These are phyloP conservation scores for Melanogaster broomeanus DNA, from an alignment of 768 basidiomycete genomes.

Conservation along the genomic window DNA sequence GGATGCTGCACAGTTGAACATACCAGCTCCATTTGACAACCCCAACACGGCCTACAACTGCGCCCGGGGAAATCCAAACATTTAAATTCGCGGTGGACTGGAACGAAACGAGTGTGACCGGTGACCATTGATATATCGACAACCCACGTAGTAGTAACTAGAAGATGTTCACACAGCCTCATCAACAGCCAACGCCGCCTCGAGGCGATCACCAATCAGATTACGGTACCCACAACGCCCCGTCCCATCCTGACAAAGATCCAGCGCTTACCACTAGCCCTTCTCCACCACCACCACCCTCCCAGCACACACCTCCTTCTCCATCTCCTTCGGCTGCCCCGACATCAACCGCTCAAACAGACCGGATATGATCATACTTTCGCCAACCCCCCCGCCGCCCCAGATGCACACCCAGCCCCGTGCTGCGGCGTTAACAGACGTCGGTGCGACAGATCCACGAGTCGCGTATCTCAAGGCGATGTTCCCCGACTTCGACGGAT, in stretches of 20 bases:
- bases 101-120: too few species aligned
- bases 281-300: not conserved
- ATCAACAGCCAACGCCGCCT: too few species aligned
- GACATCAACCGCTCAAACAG: not conserved
- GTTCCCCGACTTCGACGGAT: slow-evolving; percentile 83
- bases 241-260: not conserved
- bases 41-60: too few species aligned
- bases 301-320: not conserved
- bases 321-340: not conserved
- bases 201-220: too few species aligned
- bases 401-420: not conserved
- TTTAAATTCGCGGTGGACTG: too few species aligned
- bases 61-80: too few species aligned
- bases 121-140: too few species aligned
- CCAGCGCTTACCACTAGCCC: not conserved
- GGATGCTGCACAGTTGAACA: too few species aligned
- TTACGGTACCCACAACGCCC: too few species aligned
- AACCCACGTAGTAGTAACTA: too few species aligned
- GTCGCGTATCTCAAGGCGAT: slow-evolving; percentile 59
- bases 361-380: slow-evolving; percentile 19
- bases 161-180: too few species aligned
- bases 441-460: slow-evolving; percentile 40
- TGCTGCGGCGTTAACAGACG: not conserved
- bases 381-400: slow-evolving; percentile 15
- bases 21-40: too few species aligned